Base-by-base conservation (phyloP, 2,329 filamentous ascomycete species). In the Aphanoascus verrucosus region DNA sequence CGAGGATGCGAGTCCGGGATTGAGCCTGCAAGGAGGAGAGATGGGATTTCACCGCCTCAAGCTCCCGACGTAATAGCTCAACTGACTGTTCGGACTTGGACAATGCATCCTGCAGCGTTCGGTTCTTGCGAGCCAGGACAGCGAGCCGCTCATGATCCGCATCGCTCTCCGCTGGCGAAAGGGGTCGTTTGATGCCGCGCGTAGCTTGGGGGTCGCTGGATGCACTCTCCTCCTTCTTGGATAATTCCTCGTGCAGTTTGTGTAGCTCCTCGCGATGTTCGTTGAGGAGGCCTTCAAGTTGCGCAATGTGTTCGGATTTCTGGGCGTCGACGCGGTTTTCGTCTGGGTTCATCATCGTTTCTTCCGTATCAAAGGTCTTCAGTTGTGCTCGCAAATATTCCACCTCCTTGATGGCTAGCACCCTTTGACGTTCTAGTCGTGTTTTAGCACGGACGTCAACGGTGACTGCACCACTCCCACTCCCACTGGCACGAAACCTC, bases 301-400 rank as follows among this genome's bases (percentile, higher is more conserved):
- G 83, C 49, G 84, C 79, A 15, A 95, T 84, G 19, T 88, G 84
- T 57, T 84, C 77, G 0, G 78, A 74, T 58, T 89, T 91, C 17
- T 82, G 77, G 59, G 85, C 80, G 62, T 98, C 88, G 52, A 86
- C 84, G 42, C 67, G 69, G 34, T 80, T 82, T 34, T 88, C 86
- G 3, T 61, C 82, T 53, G 63, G 63, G 44, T 91, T 83, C 72
- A 96, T 86, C 0, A 90, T 90, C 51, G 82, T 81, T 62, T 97
- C 90, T 68, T 98, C 93, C 0, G 82, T 80, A 63, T 97, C 88
- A 56, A 94, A 85, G 0, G 86, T 85, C 70, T 90, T 90, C 52
- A 97, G 77, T 68, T 98, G 93, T 0, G 88, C 91, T 19, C 93
- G 86, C 5, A 98, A 78, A 65, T 94, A 95, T 60, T 96, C 90